Evolutionary conservation across 352 stramenopile genomes (phyloP).

Genomic region (Pythium folliculosum): DNA sequence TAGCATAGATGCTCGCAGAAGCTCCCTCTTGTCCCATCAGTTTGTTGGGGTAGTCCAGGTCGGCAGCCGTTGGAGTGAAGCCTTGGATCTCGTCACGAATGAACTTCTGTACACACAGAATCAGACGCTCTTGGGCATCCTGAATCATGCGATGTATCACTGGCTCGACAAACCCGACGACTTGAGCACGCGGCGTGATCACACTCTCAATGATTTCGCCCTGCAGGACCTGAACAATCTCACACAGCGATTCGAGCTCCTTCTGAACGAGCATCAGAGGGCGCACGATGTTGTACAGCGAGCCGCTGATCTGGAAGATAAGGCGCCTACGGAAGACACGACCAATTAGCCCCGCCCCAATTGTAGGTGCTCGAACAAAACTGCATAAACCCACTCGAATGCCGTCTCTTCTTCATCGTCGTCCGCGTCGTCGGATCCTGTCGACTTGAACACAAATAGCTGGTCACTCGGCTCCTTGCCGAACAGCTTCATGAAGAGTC

Average conservation of each 20-base stretch:
- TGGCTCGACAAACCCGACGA: slow-evolving; percentile 61
- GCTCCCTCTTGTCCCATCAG: slow-evolving; percentile 39
- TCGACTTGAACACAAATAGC: slow-evolving; percentile 47
- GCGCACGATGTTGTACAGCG: slow-evolving; percentile 72
- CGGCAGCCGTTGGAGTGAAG: slow-evolving; percentile 49
- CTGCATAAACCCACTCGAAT: slow-evolving; percentile 62
- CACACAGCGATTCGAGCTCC: slow-evolving; percentile 75
- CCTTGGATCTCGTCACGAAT: slow-evolving; percentile 85
- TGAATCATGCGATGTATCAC: slow-evolving; percentile 87
- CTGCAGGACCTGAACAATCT: slow-evolving; percentile 76
- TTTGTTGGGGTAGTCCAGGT: slow-evolving; percentile 80
- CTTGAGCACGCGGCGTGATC: slow-evolving; percentile 53
- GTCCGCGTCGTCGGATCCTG: slow-evolving; percentile 30
- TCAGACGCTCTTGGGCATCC: slow-evolving; percentile 80
- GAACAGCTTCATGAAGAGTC: slow-evolving; percentile 75
- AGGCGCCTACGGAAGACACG: slow-evolving; percentile 43
- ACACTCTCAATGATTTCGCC: slow-evolving; percentile 76
- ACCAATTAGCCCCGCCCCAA: background rate
- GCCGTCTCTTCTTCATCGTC: slow-evolving; percentile 53
- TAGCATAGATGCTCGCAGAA: slow-evolving; percentile 56
- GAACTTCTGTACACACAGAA: slow-evolving; percentile 84
- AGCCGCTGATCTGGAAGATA: slow-evolving; percentile 73
- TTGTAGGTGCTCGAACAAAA: too few species aligned
- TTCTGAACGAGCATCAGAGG: slow-evolving; percentile 73
- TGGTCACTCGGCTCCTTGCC: slow-evolving; percentile 54